Percentiles rank a stretch among this genome's conserved stretches.
Conservation (phyloP, 73 alveolate genomes). For the Tetrahymena thermophila region DNA sequence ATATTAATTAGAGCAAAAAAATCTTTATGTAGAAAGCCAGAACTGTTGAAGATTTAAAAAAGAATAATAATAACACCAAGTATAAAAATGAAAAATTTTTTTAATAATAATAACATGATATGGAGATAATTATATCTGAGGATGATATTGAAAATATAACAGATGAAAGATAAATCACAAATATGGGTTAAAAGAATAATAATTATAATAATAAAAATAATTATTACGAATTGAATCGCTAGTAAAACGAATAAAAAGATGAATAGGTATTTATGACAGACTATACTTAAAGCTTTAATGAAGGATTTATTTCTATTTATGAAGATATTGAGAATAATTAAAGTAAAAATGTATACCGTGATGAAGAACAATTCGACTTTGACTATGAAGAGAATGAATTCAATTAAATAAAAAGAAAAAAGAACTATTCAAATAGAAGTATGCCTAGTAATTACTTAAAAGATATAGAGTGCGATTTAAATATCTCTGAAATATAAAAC, state of each 20-base stretch:
- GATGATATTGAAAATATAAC: neutral
- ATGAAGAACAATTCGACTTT: neutral
- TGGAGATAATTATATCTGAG: neutral
- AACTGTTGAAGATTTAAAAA: neutral
- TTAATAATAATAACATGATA: too few relatives aligned
- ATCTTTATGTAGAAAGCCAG: neutral
- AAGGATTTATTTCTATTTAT: neutral
- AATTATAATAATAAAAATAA: neutral
- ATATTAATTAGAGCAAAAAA: neutral
- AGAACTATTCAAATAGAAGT: neutral
- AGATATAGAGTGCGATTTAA: neutral
- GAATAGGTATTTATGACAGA: neutral
- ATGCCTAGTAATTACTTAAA: neutral
- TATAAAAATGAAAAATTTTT: neutral
- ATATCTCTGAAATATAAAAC: neutral
- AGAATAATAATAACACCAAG: neutral
- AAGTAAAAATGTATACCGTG: neutral
- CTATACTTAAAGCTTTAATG: neutral
- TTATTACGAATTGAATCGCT: too few relatives aligned
- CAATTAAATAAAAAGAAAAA: neutral
- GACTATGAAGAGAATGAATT: neutral
- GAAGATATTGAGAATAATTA: neutral
- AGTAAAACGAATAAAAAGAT: neutral
- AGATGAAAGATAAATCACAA: neutral
- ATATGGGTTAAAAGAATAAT: neutral